Base-by-base conservation (phyloP, 768 basidiomycete genomes). In the Termitomyces sp. region DNA sequence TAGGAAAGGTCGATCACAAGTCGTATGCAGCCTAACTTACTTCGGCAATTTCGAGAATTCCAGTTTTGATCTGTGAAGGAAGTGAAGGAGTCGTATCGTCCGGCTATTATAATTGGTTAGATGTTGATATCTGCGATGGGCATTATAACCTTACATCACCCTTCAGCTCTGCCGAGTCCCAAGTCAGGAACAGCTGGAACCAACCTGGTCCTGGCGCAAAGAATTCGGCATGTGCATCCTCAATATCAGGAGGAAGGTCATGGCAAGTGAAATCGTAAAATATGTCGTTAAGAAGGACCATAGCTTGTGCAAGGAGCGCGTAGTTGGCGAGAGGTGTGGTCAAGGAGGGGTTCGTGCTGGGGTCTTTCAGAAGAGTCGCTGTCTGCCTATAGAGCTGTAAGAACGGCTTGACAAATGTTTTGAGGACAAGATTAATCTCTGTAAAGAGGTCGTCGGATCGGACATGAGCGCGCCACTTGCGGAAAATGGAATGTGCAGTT, bases 261-360 rank as follows among this genome's bases (percentile, higher is more conserved):
- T 98, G 96, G 63, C 90, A 91, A 2, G 90, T 94, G 61, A 99
- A 83, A 71, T 98, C 97, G 65, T 95, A 89, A 75, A 89, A 98
- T 25, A 98, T 83, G 35, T 95, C 90, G 17, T 90, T 77, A 16
- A 97, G 78, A 7, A 94, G 77, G 19, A 87, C 82, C 80, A 92
- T 86, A 0, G 83, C 81, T 60, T 91, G 89, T 1, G 90, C 86
- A 32, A 94, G 65, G 21, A 82, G 68, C 0, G 76, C 73, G 63
- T 79, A 68, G 62, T 79, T 76, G 71, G 77, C 43, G 61, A 66
- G 34, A 59, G 76, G 56, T 57, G 69, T 31, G 64, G 77, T 61
- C 61, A 70, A 53, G 37, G 74, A 63, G 8, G 73, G 72, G 43
- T 70, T 72, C 7, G 71, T 68, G 41, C 66, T 67, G 8, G 75